Conservation (phyloP, 345 rosid species). For the sweet orange (Citrus sinensis) region DNA sequence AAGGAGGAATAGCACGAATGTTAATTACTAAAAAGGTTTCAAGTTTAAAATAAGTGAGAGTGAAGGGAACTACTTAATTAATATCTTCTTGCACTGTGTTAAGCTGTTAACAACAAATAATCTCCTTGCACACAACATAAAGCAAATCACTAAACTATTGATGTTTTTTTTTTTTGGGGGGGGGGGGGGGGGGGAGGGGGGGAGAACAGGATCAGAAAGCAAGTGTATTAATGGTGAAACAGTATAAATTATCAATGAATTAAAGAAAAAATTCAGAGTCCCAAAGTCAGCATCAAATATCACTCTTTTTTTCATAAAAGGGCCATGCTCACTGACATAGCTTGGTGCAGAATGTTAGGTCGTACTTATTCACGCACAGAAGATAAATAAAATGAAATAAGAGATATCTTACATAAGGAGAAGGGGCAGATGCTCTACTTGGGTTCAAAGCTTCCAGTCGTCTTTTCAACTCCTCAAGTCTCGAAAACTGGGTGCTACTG, state of each 20-base stretch:
- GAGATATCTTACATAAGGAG: conserved; percentile 48
- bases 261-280: neutral
- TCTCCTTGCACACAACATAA: neutral
- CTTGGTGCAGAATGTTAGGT: neutral
- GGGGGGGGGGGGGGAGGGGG: too few relatives aligned
- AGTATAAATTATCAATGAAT: neutral
- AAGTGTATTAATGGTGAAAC: too few relatives aligned
- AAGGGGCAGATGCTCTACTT: conserved; percentile 41
- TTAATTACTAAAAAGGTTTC: neutral
- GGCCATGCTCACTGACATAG: neutral
- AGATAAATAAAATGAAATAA: neutral
- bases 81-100: neutral
- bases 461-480: conserved; percentile 80
- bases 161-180: neutral
- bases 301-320: neutral
- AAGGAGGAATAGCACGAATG: neutral
- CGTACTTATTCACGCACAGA: neutral
- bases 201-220: too few relatives aligned
- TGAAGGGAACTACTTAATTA: neutral
- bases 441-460: conserved; percentile 77
- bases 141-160: neutral
- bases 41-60: neutral
- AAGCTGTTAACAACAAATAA: neutral
- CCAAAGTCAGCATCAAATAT: neutral
- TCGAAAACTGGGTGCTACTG: conserved; percentile 61